Evolutionary conservation across 176 grass and related monocot species (phyloP), one percentile per base, ranked within the genome.

Genomic region (Raddia guianensis): DNA sequence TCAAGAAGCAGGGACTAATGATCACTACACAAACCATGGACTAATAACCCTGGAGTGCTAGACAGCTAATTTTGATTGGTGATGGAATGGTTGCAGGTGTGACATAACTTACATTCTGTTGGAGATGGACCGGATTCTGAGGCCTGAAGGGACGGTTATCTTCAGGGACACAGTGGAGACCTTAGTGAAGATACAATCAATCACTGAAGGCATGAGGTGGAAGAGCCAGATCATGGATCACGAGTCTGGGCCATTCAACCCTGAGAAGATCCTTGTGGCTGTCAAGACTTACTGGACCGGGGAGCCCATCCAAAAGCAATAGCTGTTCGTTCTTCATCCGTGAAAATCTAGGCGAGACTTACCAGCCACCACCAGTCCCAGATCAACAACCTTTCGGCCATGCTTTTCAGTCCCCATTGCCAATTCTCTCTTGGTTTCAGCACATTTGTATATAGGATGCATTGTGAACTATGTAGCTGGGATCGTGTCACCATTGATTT

Each of bases 211-310:
- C 20, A 94, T 94, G 92, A 83, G 77, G 35, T 94, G 89, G 92
- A 91, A 85, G 82, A 94, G 92, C 76, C 89, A 76, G 52, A 87
- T 94, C n/a, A 82, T 94, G 86, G 89, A 91, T 76, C 92, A 91
- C 42, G 92, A 95, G 67, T 87, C 92, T 5, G 92, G 89, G 47
- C 84, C 89, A 6, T 92, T 92, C 68, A 95, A 87, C 83, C 72
- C 84, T 3, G 89, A 95, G 72, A 95, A 95, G 74, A 92, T 95
- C 84, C 89, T 95, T 68, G 84, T 92, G 56, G 87, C 89, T 40
- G 89, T 92, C 47, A 95, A 95, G 70, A 89, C 73, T 66, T 95
- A 95, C 77, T 95, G 92, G 92, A 95, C 92, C 0, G 84, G 49
- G 46, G 65, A 91, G 58, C 70, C 80, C 1, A 47, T 67, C 12